Conservation (phyloP, 441 rosid genomes). For the Populus tomentosa region DNA sequence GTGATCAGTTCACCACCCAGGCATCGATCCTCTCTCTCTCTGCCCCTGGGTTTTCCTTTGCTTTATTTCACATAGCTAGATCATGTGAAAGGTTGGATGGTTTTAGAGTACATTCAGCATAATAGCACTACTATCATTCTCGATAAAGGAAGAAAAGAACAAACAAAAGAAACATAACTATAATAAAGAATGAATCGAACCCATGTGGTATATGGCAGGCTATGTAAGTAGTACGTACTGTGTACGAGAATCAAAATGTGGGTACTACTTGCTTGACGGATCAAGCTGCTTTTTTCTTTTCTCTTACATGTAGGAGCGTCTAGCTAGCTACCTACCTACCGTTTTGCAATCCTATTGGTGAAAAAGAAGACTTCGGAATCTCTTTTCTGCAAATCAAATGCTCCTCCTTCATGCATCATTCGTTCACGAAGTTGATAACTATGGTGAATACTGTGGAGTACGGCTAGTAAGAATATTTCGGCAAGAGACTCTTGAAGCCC, state of each 20-base stretch:
- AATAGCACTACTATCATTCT: background rate
- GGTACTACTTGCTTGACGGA: background rate
- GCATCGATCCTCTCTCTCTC: background rate
- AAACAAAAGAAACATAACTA: no score
- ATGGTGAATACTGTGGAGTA: no score
- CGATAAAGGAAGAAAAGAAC: background rate
- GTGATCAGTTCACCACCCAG: background rate
- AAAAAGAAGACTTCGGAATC: slow-evolving; percentile 22
- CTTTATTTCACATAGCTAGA: background rate
- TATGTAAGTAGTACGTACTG: no score
- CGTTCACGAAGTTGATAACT: slow-evolving; percentile 1
- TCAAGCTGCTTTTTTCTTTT: background rate
- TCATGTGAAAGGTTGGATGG: slow-evolving; percentile 33
- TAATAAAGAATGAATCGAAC: background rate
- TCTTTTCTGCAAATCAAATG: slow-evolving; percentile 17
- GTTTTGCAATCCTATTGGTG: background rate
- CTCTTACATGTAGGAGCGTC: background rate
- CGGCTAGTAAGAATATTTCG: slow-evolving; percentile 20
- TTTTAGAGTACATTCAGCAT: background rate
- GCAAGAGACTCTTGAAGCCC: slow-evolving; percentile 9
- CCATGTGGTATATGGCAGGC: background rate
- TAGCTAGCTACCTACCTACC: background rate
- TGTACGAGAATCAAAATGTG: background rate
- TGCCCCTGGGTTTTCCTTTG: slow-evolving; percentile 5
- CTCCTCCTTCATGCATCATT: background rate